phyloP scores from a whole-genome alignment of 2,329 filamentous ascomycete species.

The Cladosporium cucumerinum region DNA sequence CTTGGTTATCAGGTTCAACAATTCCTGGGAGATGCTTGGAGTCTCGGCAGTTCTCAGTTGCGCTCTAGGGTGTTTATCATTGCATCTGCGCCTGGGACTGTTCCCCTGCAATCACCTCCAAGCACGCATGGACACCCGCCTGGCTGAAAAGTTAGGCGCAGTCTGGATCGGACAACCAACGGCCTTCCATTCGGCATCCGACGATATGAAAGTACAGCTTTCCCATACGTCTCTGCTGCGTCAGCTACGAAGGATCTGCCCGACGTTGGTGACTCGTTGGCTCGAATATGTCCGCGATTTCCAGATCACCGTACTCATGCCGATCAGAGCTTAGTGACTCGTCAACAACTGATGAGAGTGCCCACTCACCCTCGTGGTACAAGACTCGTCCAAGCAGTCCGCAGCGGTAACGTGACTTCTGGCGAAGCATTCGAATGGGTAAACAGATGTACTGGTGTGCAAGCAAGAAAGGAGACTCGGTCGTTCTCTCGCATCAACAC shows the following conservation, averaged over 20 bases:
- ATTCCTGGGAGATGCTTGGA: slow-evolving; percentile 66
- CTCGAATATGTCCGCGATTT: slow-evolving; percentile 59
- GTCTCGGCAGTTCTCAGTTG: slow-evolving; percentile 62
- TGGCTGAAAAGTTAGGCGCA: slow-evolving; percentile 25
- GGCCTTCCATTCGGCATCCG: slow-evolving; percentile 58
- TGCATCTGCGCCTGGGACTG: slow-evolving; percentile 65
- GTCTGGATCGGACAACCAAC: slow-evolving; percentile 59
- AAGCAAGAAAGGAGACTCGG: slow-evolving; percentile 23
- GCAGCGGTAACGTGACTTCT: slow-evolving; percentile 27
- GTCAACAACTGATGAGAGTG: slow-evolving; percentile 54
- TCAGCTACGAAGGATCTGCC: slow-evolving; percentile 62
- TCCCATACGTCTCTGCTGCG: slow-evolving; percentile 53
- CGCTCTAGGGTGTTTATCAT: slow-evolving; percentile 67
- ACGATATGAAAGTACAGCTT: slow-evolving; percentile 54
- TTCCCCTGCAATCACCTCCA: slow-evolving; percentile 54
- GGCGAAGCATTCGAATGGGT: slow-evolving; percentile 28
- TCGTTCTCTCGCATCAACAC: slow-evolving; percentile 55
- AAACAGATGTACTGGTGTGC: not conserved
- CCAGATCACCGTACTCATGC: slow-evolving; percentile 65
- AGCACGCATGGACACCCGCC: slow-evolving; percentile 62
- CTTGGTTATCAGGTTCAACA: slow-evolving; percentile 74
- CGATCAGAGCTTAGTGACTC: slow-evolving; percentile 39
- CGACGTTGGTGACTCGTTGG: slow-evolving; percentile 57
- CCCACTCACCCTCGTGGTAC: slow-evolving; percentile 51
- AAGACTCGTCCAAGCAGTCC: slow-evolving; percentile 27